phyloP scores from a whole-genome alignment of 2,329 filamentous ascomycete genomes.

The Fusarium bactridioides region DNA sequence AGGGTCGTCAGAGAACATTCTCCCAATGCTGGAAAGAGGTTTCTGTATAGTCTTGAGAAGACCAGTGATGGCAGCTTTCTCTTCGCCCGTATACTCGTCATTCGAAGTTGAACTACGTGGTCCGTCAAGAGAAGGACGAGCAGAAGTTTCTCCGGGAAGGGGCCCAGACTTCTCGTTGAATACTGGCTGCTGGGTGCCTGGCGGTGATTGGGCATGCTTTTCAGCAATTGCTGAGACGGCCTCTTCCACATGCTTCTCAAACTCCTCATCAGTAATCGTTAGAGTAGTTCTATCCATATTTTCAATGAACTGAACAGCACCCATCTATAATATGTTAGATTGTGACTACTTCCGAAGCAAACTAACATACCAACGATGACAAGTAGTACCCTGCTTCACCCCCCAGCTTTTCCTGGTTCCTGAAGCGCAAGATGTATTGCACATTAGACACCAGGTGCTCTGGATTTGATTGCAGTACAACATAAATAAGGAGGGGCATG shows the following conservation, averaged over 20 bases:
- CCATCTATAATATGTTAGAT: constrained; percentile 65
- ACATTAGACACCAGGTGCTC: constrained; percentile 97
- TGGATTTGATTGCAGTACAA: constrained; percentile 91
- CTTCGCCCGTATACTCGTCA: constrained; percentile 66
- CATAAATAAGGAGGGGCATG: constrained; percentile 93
- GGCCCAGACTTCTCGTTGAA: constrained; percentile 56
- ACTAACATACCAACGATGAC: constrained; percentile 76
- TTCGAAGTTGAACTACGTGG: constrained; percentile 65
- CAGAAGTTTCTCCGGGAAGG: constrained; percentile 42
- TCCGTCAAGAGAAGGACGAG: constrained; percentile 54
- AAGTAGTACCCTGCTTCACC: constrained; percentile 99
- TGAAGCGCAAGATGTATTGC: constrained; percentile 95
- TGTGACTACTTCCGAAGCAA: background rate
- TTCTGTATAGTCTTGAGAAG: constrained; percentile 90
- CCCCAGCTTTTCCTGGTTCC: constrained; percentile 95
- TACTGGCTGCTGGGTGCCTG: constrained; percentile 47
- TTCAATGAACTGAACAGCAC: constrained; percentile 95
- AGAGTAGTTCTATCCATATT: constrained; percentile 92
- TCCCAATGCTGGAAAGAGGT: constrained; percentile 88
- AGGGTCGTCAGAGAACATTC: constrained; percentile 84
- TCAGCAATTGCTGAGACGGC: constrained; percentile 96
- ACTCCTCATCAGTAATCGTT: constrained; percentile 93
- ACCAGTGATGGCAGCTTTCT: constrained; percentile 83
- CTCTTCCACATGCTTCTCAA: constrained; percentile 94
- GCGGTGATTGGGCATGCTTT: constrained; percentile 69